phyloP scores from a whole-genome alignment of 148 eudicot genomes.

The Oxyria digyna region DNA sequence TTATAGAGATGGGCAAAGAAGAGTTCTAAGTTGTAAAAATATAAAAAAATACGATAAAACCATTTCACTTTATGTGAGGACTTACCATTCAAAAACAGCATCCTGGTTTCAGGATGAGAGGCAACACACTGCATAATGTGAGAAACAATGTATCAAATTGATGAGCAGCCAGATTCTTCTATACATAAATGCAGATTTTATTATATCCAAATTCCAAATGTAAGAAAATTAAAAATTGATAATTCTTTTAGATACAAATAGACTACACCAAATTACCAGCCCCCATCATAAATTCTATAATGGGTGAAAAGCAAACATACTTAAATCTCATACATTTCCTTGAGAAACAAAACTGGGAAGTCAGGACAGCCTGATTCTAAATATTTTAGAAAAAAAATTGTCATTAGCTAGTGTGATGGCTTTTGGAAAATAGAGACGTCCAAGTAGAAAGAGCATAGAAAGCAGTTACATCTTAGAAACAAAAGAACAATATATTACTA shows the following conservation, averaged over 20 bases:
- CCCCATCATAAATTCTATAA: background rate
- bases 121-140: slow-evolving; percentile 79
- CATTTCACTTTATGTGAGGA: background rate
- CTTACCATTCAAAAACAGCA: slow-evolving; percentile 73
- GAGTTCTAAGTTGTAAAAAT: background rate
- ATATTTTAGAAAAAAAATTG: background rate
- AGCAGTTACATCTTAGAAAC: no score
- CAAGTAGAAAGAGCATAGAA: no score
- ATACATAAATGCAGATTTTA: background rate
- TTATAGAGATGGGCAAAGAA: background rate
- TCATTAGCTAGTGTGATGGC: no score
- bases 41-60: background rate
- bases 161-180: background rate
- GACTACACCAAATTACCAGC: no score
- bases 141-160: background rate
- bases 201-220: background rate
- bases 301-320: background rate
- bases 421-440: no score
- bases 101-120: slow-evolving; percentile 85
- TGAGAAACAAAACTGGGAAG: no score
- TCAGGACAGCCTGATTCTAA: no score
- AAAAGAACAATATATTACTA: background rate
- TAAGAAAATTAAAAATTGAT: background rate
- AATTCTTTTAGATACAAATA: background rate
- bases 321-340: background rate